Base-by-base conservation (phyloP, 2,329 filamentous ascomycete genomes). In the Eutypella sp. region DNA sequence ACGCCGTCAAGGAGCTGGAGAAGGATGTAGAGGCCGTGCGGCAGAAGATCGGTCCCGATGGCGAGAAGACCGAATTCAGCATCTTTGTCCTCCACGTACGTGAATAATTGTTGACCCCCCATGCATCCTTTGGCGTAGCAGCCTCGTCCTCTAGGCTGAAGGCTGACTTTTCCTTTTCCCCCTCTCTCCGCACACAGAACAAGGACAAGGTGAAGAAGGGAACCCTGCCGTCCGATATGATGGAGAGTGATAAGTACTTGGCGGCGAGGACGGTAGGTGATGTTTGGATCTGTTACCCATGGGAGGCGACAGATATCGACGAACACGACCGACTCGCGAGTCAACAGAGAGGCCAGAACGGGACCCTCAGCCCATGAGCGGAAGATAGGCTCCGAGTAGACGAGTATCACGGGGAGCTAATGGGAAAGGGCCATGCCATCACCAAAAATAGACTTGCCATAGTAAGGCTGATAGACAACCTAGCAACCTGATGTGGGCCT, bases 191-290 rank as follows among this genome's bases (percentile, higher is more conserved):
- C 43, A 18, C 9, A 50, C 57, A 89, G 84, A 99, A 99, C 79
- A 99, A 99, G 82, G 82, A 96, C 70, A 97, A 99, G 80, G 54
- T 73, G 45, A 99, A 99, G 84, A 96, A 96, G 78, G 93, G 93
- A 44, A 71, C 71, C 18, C 76, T 99, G 46, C 91, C 93, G 10
- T 62, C 80, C 18, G 83, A 89, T 31, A 89, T 97, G 79, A 75
- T 92, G 53, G 70, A 76, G 34, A 70, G 82, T 45, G 79, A 79
- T 47, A 78, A 85, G 59, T 99, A 99, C 71, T 69, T 87, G 56
- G 93, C 93, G 19, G 89, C 93, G 19, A 76, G 85, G 63, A 97
- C 92, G 5, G 87, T 95, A 25, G 81, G 79, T n/a, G 92, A 99
- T 69, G 85, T 90, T 55, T 99, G 93, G 93, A 97, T 97, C 66